Percentiles rank a stretch among this genome's conserved stretches.
These are phyloP conservation scores for Quillaja saponaria DNA, from an alignment of 306 rosid species.

Conservation along the genomic window DNA sequence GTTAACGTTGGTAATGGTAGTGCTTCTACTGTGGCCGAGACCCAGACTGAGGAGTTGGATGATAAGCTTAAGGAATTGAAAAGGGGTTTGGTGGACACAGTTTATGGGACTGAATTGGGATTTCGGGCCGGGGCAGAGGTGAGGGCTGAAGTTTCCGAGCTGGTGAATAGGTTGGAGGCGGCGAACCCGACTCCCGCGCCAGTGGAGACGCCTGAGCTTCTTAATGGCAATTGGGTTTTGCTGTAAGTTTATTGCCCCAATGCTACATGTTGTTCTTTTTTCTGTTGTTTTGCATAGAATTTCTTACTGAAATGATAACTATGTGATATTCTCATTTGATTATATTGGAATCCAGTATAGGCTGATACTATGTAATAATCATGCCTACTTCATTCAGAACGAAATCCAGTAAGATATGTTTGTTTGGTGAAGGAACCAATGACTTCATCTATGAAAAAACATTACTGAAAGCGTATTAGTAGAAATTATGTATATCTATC, in stretches of 20 bases:
- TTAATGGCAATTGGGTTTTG: constrained; percentile 87
- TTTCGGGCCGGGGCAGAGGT: constrained; percentile 74
- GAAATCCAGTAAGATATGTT: no score
- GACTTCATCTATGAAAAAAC: no score
- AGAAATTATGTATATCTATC: no score
- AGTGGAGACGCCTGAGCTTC: constrained; percentile 60
- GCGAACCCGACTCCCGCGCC: constrained; percentile 73
- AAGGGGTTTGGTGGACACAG: constrained; percentile 74
- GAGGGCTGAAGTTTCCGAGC: constrained; percentile 85
- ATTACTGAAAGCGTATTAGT: no score
- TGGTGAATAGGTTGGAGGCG: constrained; percentile 86
- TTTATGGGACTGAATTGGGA: constrained; percentile 84
- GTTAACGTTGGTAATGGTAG: constrained; percentile 50
- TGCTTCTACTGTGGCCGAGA: constrained; percentile 27
- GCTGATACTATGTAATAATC: no score
- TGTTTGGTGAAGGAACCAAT: no score
- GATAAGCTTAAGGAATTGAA: constrained; percentile 56
- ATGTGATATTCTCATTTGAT: neutral
- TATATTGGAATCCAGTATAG: neutral
- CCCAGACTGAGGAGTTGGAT: constrained; percentile 17
- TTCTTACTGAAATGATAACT: neutral
- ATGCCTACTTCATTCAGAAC: neutral
- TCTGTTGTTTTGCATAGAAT: neutral
- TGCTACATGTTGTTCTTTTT: neutral
- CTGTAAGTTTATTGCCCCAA: constrained; percentile 55